phyloP scores from a whole-genome alignment of 192 early-diverging fungal species.

The Gigaspora rosea region DNA sequence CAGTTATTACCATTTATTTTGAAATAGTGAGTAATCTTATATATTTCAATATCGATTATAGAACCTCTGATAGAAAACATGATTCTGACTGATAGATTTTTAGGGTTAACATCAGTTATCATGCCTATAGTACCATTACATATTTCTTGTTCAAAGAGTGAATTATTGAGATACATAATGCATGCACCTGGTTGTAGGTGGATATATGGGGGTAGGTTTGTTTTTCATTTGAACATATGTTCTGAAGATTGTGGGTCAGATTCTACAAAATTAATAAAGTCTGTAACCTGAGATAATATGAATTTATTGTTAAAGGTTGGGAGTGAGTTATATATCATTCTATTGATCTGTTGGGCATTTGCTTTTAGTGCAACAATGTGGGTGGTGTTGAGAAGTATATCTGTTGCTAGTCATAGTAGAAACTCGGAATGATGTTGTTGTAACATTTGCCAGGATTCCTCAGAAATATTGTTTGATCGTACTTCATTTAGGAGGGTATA shows the following conservation, averaged over 20 bases:
- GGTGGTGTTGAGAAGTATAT: background rate
- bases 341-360: background rate
- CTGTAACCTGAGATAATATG: background rate
- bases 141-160: background rate
- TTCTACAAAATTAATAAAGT: background rate
- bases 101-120: background rate
- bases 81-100: no score
- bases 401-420: background rate
- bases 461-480: background rate
- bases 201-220: background rate
- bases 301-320: background rate
- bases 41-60: no score
- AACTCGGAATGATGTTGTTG: background rate
- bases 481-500: background rate
- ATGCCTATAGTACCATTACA: background rate
- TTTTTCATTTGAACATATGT: background rate
- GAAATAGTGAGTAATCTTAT: no score
- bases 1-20: no score
- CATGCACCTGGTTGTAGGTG: background rate
- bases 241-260: background rate
- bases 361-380: background rate
- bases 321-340: background rate
- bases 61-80: no score
- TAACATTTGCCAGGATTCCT: background rate
- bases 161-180: background rate